Base-by-base conservation (phyloP, 2,329 filamentous ascomycete genomes). In the Malbranchea cinnamomea region DNA sequence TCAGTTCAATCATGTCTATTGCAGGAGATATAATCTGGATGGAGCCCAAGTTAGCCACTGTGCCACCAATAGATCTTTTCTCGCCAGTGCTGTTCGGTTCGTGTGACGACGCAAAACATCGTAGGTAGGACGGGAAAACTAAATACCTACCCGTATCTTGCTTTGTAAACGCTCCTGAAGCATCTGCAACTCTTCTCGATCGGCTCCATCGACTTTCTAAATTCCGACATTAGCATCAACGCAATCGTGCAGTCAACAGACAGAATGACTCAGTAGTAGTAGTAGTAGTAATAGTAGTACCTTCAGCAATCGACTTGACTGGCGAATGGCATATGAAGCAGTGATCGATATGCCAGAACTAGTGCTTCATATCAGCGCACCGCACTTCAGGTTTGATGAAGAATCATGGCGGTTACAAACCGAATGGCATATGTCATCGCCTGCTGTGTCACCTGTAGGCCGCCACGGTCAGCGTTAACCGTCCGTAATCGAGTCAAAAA, bases 351-450 rank as follows among this genome's bases (percentile, higher is more conserved):
- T 76, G 28, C 84, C 84, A 11, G 83, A 85, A 28, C 65, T 68
- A 26, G 10, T 22, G 10, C 29, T n/a, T 10, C 29, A 4, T 32
- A 24, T 25, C 8, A 36, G 26, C 25, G 30, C 23, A 18, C 19
- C 6, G 7, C 16, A 22, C 14, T 9, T 14, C 6, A 13, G 8
- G 35, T 32, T 19, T 23, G 13, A 23, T 14, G 17, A 15, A 8
- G 23, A 16, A 8, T 12, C 20, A 28, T 6, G 23, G 39, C n/a
- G n/a, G n/a, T n/a, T n/a, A n/a, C n/a, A 31, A 49, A 57, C 55
- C 80, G 67, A 45, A 94, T 85, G 50, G 84, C 84, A 68, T 89
- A 91, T 59, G 83, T 92, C 68, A 91, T 77, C 28, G 82, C 81
- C 59, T 91, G 82, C 43, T 76, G 68, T 35, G 74, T 78, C 41